These are phyloP conservation scores for Corynespora cassiicola DNA, from an alignment of 2,329 filamentous ascomycete genomes.

Conservation along the genomic window DNA sequence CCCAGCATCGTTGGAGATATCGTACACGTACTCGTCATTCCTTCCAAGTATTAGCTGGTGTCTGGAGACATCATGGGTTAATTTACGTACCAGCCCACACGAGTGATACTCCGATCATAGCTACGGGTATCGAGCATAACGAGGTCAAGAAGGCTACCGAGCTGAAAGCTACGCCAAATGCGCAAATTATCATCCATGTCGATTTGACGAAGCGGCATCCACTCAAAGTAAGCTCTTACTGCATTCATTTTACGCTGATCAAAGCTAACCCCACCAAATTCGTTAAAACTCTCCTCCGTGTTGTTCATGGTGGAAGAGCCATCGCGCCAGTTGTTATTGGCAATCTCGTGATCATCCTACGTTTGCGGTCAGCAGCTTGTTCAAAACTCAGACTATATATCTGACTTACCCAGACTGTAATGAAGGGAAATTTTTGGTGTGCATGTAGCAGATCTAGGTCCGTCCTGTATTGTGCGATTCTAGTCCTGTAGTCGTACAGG, in stretches of 20 bases:
- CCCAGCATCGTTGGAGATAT: constrained; percentile 69
- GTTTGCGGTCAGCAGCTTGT: constrained; percentile 7
- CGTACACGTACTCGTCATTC: constrained; percentile 66
- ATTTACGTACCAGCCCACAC: constrained; percentile 41
- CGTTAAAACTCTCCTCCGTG: constrained; percentile 69
- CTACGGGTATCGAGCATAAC: constrained; percentile 52
- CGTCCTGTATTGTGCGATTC: constrained; percentile 64
- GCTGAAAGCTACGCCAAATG: constrained; percentile 49
- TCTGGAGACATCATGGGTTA: background rate
- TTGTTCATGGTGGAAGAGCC: constrained; percentile 69
- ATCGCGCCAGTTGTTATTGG: constrained; percentile 70
- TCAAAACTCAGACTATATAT: constrained; percentile 55
- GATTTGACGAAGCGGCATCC: constrained; percentile 32
- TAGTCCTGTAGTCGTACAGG: constrained; percentile 62
- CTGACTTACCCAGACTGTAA: constrained; percentile 63
- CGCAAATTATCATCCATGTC: constrained; percentile 47
- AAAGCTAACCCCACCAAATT: constrained; percentile 65
- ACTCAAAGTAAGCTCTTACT: constrained; percentile 71
- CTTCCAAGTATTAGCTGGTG: constrained; percentile 25
- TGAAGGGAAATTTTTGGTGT: constrained; percentile 67
- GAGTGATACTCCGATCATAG: constrained; percentile 47
- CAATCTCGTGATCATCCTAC: constrained; percentile 60
- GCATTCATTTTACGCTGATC: constrained; percentile 77
- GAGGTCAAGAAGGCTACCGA: constrained; percentile 49
- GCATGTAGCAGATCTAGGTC: constrained; percentile 65